Evolutionary conservation across 2,329 filamentous ascomycete genomes (phyloP), one percentile per base, ranked within the genome.

Genomic region (Cucurbitaria berberidis): DNA sequence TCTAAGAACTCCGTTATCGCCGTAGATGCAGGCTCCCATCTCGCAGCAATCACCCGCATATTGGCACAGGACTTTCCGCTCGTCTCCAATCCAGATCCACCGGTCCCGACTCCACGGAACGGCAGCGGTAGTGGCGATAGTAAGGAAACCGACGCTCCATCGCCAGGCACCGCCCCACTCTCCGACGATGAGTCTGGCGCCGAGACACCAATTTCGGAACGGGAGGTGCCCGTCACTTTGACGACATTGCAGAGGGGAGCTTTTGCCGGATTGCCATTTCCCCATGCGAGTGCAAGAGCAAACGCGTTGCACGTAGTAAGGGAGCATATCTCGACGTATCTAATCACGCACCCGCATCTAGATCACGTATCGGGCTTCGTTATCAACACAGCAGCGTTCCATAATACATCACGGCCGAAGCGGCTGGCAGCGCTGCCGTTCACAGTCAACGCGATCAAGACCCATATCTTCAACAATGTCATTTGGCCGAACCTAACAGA

Each of bases 401-500:
- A 91, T 26, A 90, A 89, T 26, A 85, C 89, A 2, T 86, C 88
- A 24, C 80, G 82, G 27, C 91, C 92, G 0, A 99, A 98, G 76
- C 86, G 89, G 21, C 80, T 99, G 13, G 92, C 93, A 1, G 93
- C 90, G 0, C 79, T 98, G 3, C 91, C 93, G 0, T 88, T 86
- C 24, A 96, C 93, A n/a, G 93, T 99, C 45, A 84, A 91, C 40
- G 93, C 93, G 0, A 88, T 99, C 75, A 98, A 96, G 73, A 86
- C 82, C 0, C 93, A 99, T 75, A 91, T 99, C 54, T 99, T 99
- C 80, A 99, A 99, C 76, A 96, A 97, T 68, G 80, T 96, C 52
- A 96, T 98, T 48, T 99, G 95, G 95, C 95, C 95, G 0, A 99
- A 99, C 64, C 78, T 99, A 34, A 96, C 91, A 0, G 93, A 99